Conservation (phyloP, 371 early-diverging fungal species). For the Mucor irregularis region DNA sequence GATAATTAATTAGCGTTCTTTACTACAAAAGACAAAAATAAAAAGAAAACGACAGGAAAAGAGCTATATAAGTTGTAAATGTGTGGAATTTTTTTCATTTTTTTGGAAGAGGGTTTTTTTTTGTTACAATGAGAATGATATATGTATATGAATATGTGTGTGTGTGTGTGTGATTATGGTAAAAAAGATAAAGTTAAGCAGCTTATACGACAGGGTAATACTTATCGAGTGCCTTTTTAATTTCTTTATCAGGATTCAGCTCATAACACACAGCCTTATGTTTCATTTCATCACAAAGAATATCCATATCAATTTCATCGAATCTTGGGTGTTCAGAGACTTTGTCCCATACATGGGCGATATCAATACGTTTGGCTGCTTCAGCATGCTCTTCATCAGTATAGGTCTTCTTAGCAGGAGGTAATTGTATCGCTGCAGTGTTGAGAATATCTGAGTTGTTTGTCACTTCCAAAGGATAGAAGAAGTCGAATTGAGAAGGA, state of each 20-base stretch:
- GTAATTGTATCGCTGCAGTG: conserved; percentile 1
- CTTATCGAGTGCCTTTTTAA: conserved; percentile 7
- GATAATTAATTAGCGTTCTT: too few relatives aligned
- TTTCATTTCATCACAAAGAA: conserved; percentile 58
- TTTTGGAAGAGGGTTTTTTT: not conserved
- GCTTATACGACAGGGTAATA: conserved; percentile 9
- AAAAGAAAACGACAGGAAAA: too few relatives aligned
- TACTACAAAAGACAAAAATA: too few relatives aligned
- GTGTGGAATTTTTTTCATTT: too few relatives aligned
- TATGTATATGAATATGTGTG: not conserved
- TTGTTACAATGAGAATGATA: conserved; percentile 3
- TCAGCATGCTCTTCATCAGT: not conserved
- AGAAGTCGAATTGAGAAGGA: conserved; percentile 29
- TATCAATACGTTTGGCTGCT: conserved; percentile 41
- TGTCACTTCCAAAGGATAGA: conserved; percentile 11
- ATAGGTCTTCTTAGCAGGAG: too few relatives aligned
- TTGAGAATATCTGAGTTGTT: not conserved
- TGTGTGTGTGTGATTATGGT: not conserved
- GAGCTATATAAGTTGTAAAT: too few relatives aligned
- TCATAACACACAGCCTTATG: conserved; percentile 49
- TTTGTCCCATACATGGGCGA: conserved; percentile 56
- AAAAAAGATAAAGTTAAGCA: not conserved
- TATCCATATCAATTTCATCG: conserved; percentile 58
- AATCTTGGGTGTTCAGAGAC: conserved; percentile 55
- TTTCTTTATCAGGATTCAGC: conserved; percentile 15